phyloP scores from a whole-genome alignment of 2,329 filamentous ascomycete genomes.

The Venturia asperata region DNA sequence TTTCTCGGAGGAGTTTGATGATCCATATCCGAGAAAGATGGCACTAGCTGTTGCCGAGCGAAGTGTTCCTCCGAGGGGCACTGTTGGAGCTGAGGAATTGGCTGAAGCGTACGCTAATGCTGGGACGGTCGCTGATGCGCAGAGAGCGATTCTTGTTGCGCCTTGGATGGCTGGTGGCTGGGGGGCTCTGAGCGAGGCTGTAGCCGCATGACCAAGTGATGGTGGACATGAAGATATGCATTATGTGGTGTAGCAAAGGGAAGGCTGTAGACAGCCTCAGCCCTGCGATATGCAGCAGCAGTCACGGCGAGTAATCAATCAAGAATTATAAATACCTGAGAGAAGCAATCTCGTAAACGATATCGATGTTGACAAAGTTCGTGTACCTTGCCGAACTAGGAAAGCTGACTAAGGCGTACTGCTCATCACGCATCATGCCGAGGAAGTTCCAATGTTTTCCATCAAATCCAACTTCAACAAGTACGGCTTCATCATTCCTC shows the following conservation, averaged over 20 bases:
- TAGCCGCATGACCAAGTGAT: not conserved
- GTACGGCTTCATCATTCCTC: too few species aligned
- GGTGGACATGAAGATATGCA: not conserved
- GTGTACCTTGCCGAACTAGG: too few species aligned
- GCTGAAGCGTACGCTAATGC: conserved; percentile 68
- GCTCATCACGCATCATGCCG: too few species aligned
- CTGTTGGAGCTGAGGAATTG: conserved; percentile 61
- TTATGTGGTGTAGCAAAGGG: not conserved
- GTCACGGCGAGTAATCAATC: too few species aligned
- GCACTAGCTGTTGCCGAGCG: conserved; percentile 71
- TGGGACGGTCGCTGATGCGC: conserved; percentile 63
- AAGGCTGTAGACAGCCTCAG: too few species aligned
- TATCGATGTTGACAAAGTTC: conserved; percentile 23
- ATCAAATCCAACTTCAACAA: too few species aligned
- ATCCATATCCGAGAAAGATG: conserved; percentile 60
- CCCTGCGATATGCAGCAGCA: conserved; percentile 14
- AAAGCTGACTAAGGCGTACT: too few species aligned
- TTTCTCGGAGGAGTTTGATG: conserved; percentile 50
- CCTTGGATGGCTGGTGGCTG: conserved; percentile 69
- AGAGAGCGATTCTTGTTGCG: conserved; percentile 69
- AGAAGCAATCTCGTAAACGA: too few species aligned
- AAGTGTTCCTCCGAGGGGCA: conserved; percentile 64
- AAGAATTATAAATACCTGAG: too few species aligned
- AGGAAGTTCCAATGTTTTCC: too few species aligned
- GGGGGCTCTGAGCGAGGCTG: conserved; percentile 45